Base-by-base conservation (phyloP, 805 yeast genomes). In the Sugiyamaella marilandica region DNA sequence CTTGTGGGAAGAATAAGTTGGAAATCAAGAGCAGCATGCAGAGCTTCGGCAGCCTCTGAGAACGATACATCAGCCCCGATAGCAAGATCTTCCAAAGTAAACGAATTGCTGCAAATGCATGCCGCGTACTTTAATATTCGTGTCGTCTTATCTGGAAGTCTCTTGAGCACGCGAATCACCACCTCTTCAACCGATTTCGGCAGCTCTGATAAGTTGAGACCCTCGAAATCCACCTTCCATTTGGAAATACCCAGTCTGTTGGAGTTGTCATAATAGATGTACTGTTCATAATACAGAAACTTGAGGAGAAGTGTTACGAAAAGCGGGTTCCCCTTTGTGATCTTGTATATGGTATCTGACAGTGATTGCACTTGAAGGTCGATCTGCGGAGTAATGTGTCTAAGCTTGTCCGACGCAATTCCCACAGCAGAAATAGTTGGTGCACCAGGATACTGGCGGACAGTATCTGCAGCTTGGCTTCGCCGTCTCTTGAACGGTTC, bases 121-220 rank as follows among this genome's bases (percentile, higher is more conserved):
- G 78, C 72, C 1, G 79, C 79, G 57, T 65, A 70, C 35, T 73
- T 71, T 45, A 79, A 57, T 16, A 67, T 48, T 2, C 61, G 50
- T 11, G 64, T 37, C 9, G 69, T 68, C 11, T 52, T 45, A 1
- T 54, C 45, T 5, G 72, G 62, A 14, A 63, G 60, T 11, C 58
- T 54, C 10, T 53, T 36, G 14, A 64, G 14, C 51, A 64, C 58
- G 10, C 51, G 41, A 5, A 52, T 50, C 16, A 58, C 64, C 1
- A 60, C 55, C 1, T 52, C 60, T 2, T 53, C 50, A 7, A 62
- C 45, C 21, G 48, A 46, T 14, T n/a, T 44, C 3, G 59, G 62
- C 2, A 53, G 44, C 10, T 21, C 48, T 2, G 29, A 29, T 0
- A 55, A 37, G 45, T 47, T 37, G 5, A 60, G 39, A 10, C 51